A percentile compares a stretch with the other conserved stretches of the same genome.
These are phyloP conservation scores for Fraxinus latifolia DNA, from an alignment of 305 asterid genomes.

Conservation along the genomic window DNA sequence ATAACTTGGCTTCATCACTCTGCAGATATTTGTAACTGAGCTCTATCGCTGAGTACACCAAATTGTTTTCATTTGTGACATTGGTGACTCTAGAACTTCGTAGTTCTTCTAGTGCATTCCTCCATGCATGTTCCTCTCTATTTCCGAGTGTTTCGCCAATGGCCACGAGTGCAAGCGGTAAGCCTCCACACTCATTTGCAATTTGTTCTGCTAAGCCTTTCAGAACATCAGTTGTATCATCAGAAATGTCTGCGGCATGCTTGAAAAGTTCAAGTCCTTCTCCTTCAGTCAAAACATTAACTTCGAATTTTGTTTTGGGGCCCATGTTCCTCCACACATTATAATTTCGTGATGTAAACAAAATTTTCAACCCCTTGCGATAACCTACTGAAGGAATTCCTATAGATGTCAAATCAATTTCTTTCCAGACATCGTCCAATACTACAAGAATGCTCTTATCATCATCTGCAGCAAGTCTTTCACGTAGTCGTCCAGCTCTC, in stretches of 20 bases:
- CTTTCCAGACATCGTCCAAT: not conserved
- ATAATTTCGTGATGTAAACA: conserved; percentile 7
- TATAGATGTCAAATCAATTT: not conserved
- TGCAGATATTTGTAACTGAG: conserved; percentile 2
- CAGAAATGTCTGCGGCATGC: not conserved
- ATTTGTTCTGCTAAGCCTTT: not conserved
- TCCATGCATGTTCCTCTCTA: not conserved
- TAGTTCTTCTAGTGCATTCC: not conserved
- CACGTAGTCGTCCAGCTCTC: too few relatives aligned
- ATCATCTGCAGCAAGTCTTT: too few relatives aligned
- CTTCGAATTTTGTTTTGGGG: not conserved
- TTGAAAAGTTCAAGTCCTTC: not conserved
- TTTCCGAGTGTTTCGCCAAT: not conserved
- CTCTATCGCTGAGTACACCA: not conserved
- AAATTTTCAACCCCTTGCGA: conserved; percentile 9
- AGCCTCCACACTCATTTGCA: not conserved
- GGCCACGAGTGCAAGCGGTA: not conserved
- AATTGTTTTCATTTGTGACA: not conserved
- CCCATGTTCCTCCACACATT: conserved; percentile 11
- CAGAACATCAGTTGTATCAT: not conserved
- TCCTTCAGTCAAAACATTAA: conserved; percentile 2
- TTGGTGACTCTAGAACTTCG: not conserved
- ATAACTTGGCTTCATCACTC: not conserved
- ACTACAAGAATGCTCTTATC: too few relatives aligned
- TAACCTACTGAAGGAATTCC: conserved; percentile 20